A percentile compares a stretch with the other conserved stretches of the same genome.
Conservation (phyloP, 2,329 filamentous ascomycete genomes). For the Alternaria hordeiaustralica region DNA sequence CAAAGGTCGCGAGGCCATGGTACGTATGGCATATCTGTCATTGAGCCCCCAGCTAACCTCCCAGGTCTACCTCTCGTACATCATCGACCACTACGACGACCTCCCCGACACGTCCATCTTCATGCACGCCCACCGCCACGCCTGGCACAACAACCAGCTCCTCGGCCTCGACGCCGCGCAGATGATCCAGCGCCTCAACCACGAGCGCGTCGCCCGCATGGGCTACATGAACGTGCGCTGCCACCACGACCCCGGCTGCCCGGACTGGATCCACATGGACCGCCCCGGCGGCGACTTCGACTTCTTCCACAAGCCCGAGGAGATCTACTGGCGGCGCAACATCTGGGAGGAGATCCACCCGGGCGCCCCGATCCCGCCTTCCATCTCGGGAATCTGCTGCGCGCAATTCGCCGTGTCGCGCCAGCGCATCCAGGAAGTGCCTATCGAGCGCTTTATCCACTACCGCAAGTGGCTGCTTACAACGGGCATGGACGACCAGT, state of each 20-base stretch:
- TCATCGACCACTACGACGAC: constrained; percentile 67
- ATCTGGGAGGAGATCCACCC: constrained; percentile 53
- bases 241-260: constrained; percentile 64
- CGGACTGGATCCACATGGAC: constrained; percentile 62
- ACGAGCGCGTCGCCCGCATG: constrained; percentile 57
- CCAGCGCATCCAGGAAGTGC: constrained; percentile 57
- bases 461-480: constrained; percentile 60
- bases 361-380: constrained; percentile 46
- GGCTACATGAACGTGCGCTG: constrained; percentile 69
- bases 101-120: constrained; percentile 66
- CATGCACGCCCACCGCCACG: constrained; percentile 61
- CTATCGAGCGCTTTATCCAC: constrained; percentile 59
- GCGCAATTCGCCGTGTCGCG: constrained; percentile 63
- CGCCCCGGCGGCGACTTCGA: constrained; percentile 49
- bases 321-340: constrained; percentile 42
- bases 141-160: constrained; percentile 67
- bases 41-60: no score
- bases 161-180: constrained; percentile 58
- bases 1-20: constrained; percentile 68
- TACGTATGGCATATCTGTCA: no score
- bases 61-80: constrained; percentile 65
- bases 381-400: constrained; percentile 58
- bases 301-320: constrained; percentile 49
- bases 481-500: constrained; percentile 47
- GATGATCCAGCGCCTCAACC: constrained; percentile 59